phyloP scores from a whole-genome alignment of 2,329 filamentous ascomycete species.

The Biscogniauxia marginata region DNA sequence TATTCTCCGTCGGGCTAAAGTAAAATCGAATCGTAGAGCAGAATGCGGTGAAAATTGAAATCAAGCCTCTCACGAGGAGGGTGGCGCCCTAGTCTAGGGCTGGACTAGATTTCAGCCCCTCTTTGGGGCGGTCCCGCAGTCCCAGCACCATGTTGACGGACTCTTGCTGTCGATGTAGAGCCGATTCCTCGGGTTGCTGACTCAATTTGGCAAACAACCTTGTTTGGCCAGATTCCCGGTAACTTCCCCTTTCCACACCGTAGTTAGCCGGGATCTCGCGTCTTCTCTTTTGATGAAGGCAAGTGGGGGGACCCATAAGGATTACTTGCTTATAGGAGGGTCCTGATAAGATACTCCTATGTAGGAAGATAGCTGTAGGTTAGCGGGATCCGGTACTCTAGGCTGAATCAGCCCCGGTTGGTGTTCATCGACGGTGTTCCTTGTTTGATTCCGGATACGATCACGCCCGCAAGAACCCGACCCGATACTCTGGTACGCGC shows the following conservation, averaged over 20 bases:
- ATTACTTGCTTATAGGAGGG: not conserved
- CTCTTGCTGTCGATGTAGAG: not conserved
- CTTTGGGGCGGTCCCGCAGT: not conserved
- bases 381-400: not conserved
- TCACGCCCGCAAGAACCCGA: conserved; percentile 27
- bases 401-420: conserved; percentile 1
- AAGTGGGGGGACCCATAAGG: not conserved
- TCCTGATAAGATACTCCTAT: not conserved
- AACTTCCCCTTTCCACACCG: not conserved
- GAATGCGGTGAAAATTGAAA: not conserved
- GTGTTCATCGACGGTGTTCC: conserved; percentile 12
- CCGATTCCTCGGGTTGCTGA: not conserved
- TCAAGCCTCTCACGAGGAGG: not conserved
- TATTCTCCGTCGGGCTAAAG: not conserved
- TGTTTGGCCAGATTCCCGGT: not conserved
- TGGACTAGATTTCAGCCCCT: not conserved
- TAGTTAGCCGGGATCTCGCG: not conserved
- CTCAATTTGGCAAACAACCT: not conserved
- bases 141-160: not conserved
- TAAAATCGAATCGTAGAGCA: not conserved
- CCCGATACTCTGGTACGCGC: conserved; percentile 36
- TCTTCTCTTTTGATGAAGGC: not conserved
- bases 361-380: not conserved
- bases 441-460: conserved; percentile 19
- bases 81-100: not conserved